Base-by-base conservation (phyloP, 495 filamentous ascomycete genomes). In the Neurospora sp. region DNA sequence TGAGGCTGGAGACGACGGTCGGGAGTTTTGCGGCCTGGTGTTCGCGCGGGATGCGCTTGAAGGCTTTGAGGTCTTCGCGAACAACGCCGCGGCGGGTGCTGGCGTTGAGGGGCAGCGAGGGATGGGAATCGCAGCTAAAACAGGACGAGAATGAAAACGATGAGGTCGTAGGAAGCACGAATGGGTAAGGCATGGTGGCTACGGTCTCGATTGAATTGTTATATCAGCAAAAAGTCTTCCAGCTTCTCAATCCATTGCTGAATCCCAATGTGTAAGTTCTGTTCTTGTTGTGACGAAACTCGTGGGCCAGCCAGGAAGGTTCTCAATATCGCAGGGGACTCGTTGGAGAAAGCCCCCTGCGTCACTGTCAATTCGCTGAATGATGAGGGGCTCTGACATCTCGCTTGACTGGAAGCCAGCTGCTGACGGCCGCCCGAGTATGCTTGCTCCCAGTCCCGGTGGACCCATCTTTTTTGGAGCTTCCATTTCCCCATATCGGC, bases 121-220 rank as follows among this genome's bases (percentile, higher is more conserved):
- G 93, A 79, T 97, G 94, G 3, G 91, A 91, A 70, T 88, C 85
- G 71, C 89, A 91, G 71, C 79, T 84, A 77, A 94, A 89, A 82
- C 85, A 90, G 23, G 89, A 84, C 10, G 92, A 89, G 79, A 97
- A 95, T 44, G 91, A 90, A 76, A 94, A 89, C 59, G 89, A 86
- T 3, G 93, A 96, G 31, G 94, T 97, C 27, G 94, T 97, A 4
- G 94, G 92, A 44, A 97, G 88, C 40, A 86, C 84, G 77, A 94
- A 96, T 23, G 91, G 90, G 80, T 91, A 97, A 59, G 95, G 93
- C 94, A 97, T 97, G 40, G 73, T 88, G 80, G 71, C 31, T 72
- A 9, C 3, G 8, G 0, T 35, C 2, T 35, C 1, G 12, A 35
- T 18, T 59, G 69, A 37, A 37, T 10, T 48, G 40, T 35, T 44